Evolutionary conservation across 2,329 filamentous ascomycete genomes (phyloP), one percentile per base, ranked within the genome.

Genomic region (Curvularia lunata): DNA sequence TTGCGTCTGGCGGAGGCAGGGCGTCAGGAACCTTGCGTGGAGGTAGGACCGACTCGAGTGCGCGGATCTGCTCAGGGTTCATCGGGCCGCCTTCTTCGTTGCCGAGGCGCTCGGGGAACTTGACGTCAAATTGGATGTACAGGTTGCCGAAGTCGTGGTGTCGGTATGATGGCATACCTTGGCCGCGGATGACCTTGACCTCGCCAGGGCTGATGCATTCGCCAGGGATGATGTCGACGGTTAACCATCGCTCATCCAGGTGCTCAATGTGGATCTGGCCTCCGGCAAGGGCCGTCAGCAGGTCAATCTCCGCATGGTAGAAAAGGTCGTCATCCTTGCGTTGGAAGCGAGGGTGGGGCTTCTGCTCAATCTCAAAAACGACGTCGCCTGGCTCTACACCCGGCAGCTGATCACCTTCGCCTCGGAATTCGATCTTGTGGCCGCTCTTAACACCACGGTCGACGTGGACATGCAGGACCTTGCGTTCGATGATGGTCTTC

Each of bases 291-390:
- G 95, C 95, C 37, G 94, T 99, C 61, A 98, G 88, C 43, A 99
- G 88, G 73, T 99, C 95, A 65, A 99, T 96, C 65, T 98, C 92
- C 68, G 91, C 92, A 62, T 95, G 90, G 83, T 94, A 98, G 76
- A 97, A 91, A 18, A 99, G 85, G 72, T 99, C 94, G 75, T 99
- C 95, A 28, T 96, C 93, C 79, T 95, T 96, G 70, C 95, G 91
- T 75, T 94, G 92, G 85, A 99, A 99, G 63, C 95, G 89, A 27
- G 89, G 65, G 79, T 99, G 95, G n/a, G 93, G 93, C 86, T 99
- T 99, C 84, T 98, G 92, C 80, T 98, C 94, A 65, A 99, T 98
- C 82, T 98, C 93, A 76, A 99, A 99, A 62, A 97, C 90, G 56
- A 99, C 95, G 75, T 99, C 96, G 66, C 96, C 95, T 16, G 95